Conservation (phyloP, 1,284 basidiomycete species). For the Phlebopus sp. region DNA sequence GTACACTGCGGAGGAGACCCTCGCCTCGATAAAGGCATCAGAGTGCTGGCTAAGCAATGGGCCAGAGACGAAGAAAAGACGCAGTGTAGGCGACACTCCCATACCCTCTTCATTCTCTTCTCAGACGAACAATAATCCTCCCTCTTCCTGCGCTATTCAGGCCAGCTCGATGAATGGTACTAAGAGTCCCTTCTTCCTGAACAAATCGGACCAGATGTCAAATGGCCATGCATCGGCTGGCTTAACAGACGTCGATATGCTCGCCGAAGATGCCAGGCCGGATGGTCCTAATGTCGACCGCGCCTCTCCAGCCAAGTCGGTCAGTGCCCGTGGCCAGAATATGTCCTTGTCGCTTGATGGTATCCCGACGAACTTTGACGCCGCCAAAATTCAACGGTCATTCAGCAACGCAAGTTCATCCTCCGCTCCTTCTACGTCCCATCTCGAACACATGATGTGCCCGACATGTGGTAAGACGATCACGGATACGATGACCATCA, state of each 20-base stretch:
- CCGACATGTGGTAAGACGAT: slow-evolving; percentile 48
- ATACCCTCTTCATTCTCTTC: slow-evolving; percentile 25
- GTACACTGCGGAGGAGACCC: slow-evolving; percentile 56
- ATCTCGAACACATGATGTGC: slow-evolving; percentile 41
- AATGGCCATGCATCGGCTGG: slow-evolving; percentile 7
- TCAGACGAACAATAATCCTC: slow-evolving; percentile 23
- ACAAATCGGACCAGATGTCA: slow-evolving; percentile 16
- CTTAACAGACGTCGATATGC: slow-evolving; percentile 30
- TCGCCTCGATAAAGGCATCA: slow-evolving; percentile 38
- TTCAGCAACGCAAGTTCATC: slow-evolving; percentile 27
- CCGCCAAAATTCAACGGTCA: slow-evolving; percentile 26
- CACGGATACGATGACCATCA: slow-evolving; percentile 37
- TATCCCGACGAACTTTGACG: slow-evolving; percentile 39
- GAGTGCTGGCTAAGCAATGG: slow-evolving; percentile 36
- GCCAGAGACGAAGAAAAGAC: slow-evolving; percentile 49
- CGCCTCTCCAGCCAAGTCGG: slow-evolving; percentile 21
- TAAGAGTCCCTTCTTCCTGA: slow-evolving; percentile 25
- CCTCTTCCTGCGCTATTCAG: slow-evolving; percentile 19
- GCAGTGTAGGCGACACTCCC: slow-evolving; percentile 45
- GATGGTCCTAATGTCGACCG: slow-evolving; percentile 27
- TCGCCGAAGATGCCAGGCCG: slow-evolving; percentile 27
- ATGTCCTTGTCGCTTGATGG: slow-evolving; percentile 44
- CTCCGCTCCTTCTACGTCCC: slow-evolving; percentile 44
- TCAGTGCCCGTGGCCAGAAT: slow-evolving; percentile 28
- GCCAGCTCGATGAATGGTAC: slow-evolving; percentile 20